Base-by-base conservation (phyloP, 2,329 filamentous ascomycete species). In the Neonectria hederae region DNA sequence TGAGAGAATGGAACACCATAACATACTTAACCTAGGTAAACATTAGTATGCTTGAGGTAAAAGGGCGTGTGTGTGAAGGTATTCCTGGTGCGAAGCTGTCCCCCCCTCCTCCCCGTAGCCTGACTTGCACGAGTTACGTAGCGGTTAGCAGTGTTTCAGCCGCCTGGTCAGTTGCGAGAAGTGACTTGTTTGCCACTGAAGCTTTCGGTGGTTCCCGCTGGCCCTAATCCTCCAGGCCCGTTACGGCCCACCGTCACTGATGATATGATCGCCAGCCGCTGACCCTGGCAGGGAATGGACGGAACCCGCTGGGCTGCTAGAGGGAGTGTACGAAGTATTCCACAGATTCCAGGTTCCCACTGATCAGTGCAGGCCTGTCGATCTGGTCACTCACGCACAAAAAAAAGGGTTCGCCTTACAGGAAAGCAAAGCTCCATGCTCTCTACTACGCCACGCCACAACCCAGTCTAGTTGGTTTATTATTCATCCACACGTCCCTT, bases 391-490 rank as follows among this genome's bases (percentile, higher is more conserved):
- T 19, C 48, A 19, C 48, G 30, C 48, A 49, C 46, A 51, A 22
- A 48, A 38, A 49, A 57, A 46, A 49, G 54, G 54, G 54, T 57
- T 57, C 48, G 48, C 28, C 48, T 30, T 51, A 19, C 48, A 51
- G n/a, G 17, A 51, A n/a, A 51, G n/a, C 24, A 51, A n/a, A 51
- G 28, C 52, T 54, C 60, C 46, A 42, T 38, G 53, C 48, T 54
- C 48, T 57, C 21, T 21, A 28, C 54, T 54, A 63, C 48, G 54
- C 60, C 60, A 63, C 60, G 49, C 60, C 55, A 60, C 57, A 63
- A 54, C 61, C 55, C 54, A 63, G 55, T 59, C 54, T 49, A 58
- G 38, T 46, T 42, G 61, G 35, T 63, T 63, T 59, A 59, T 63
- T 63, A 63, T 63, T 63, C 61, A 63, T 63, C 61, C 51, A 17